Evolutionary conservation across 108 stramenopile genomes (phyloP).

Genomic region (Nannochloropsis oceanica): DNA sequence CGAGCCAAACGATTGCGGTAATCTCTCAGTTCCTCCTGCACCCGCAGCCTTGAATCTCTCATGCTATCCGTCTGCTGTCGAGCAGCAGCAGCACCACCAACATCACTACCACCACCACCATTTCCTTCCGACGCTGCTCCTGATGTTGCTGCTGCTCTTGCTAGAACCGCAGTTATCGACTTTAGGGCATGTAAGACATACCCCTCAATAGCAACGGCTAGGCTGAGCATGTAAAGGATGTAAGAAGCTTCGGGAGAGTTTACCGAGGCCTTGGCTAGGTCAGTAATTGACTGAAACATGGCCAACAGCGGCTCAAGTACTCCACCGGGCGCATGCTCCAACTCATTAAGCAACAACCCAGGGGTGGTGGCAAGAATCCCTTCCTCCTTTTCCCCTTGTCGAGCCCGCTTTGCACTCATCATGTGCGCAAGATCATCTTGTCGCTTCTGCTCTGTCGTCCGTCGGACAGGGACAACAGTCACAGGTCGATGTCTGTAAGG

Average conservation of each 20-base stretch:
- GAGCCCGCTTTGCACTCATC: not conserved
- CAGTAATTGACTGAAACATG: constrained; percentile 6
- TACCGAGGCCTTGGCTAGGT: constrained; percentile 6
- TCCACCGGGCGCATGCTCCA: not conserved
- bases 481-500: constrained; percentile 32
- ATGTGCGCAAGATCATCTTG: not conserved
- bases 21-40: not conserved
- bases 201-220: not conserved
- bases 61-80: not conserved
- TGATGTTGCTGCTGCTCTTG: too few relatives aligned
- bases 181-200: not conserved
- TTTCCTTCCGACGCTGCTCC: too few relatives aligned
- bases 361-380: not conserved
- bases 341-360: not conserved
- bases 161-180: not conserved
- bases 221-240: not conserved
- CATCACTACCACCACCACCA: too few relatives aligned
- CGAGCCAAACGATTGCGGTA: not conserved
- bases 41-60: not conserved
- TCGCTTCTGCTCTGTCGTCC: not conserved
- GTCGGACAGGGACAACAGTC: not conserved
- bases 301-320: not conserved
- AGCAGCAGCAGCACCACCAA: not conserved
- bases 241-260: constrained; percentile 6
- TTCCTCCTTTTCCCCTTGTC: not conserved